A percentile compares a stretch with the other conserved stretches of the same genome.
Conservation (phyloP, 768 basidiomycete genomes). For the Tricholomella constricta region DNA sequence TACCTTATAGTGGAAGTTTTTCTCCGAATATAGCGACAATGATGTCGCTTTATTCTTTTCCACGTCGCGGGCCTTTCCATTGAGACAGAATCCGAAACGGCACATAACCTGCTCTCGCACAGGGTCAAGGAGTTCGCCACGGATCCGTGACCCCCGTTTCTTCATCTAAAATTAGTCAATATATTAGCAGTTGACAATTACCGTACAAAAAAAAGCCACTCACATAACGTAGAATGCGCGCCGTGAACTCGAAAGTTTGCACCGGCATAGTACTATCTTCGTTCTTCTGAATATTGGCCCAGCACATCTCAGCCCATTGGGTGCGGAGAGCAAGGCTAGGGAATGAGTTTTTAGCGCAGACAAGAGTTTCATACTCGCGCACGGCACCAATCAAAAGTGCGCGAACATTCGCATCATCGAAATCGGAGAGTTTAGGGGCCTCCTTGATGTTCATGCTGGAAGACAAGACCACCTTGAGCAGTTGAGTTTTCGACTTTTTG, state of each 20-base stretch:
- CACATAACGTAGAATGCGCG: neutral
- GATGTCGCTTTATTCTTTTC: neutral
- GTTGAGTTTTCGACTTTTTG: neutral
- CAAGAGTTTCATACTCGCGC: neutral
- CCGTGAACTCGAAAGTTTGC: neutral
- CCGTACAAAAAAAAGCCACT: neutral
- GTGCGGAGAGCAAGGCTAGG: neutral
- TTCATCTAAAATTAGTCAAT: neutral
- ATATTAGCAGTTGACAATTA: no score
- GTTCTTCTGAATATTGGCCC: neutral
- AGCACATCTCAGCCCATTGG: neutral
- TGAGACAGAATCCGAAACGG: neutral
- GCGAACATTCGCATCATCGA: constrained; percentile 1
- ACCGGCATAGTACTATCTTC: neutral
- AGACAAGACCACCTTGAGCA: neutral
- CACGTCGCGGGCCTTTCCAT: neutral
- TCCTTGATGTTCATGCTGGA: neutral
- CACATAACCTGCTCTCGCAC: neutral
- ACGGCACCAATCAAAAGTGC: neutral
- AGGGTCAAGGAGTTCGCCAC: neutral
- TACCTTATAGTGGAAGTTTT: constrained; percentile 8
- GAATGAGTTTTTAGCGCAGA: neutral
- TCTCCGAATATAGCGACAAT: neutral
- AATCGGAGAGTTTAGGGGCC: neutral
- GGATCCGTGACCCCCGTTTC: neutral